Evolutionary conservation across 768 basidiomycete species (phyloP).

Genomic region (Termitomyces sp.): DNA sequence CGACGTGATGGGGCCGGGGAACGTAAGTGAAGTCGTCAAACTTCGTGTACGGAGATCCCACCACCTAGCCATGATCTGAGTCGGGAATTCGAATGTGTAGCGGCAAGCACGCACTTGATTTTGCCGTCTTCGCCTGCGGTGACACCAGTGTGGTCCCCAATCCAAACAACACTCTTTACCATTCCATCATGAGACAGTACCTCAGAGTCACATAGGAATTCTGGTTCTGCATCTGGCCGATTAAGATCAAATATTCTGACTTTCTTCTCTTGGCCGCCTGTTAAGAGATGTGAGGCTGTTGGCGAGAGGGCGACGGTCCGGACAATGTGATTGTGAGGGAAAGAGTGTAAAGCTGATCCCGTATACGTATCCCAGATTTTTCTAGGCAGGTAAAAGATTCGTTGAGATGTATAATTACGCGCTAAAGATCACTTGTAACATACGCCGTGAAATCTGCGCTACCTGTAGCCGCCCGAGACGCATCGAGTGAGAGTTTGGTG

Average conservation of each 20-base stretch:
- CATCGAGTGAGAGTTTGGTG: conserved; percentile 84
- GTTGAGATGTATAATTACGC: conserved; percentile 3
- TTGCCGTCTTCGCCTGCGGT: conserved; percentile 89
- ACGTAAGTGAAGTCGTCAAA: conserved; percentile 62
- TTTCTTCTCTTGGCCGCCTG: conserved; percentile 97
- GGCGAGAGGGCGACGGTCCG: conserved; percentile 89
- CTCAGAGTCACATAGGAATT: conserved; percentile 63
- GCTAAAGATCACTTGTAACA: conserved; percentile 23
- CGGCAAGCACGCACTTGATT: conserved; percentile 59
- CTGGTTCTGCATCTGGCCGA: conserved; percentile 82
- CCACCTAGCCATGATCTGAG: conserved; percentile 55
- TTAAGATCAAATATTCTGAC: conserved; percentile 90
- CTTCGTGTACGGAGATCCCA: conserved; percentile 88
- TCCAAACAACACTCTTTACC: conserved; percentile 91
- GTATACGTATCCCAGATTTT: conserved; percentile 96
- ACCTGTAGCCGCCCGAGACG: conserved; percentile 82
- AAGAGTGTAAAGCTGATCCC: conserved; percentile 87
- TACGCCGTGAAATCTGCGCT: conserved; percentile 98
- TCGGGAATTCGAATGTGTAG: neutral
- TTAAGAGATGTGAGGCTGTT: conserved; percentile 61
- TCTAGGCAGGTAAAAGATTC: conserved; percentile 33
- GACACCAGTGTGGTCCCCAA: conserved; percentile 81
- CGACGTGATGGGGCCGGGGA: conserved; percentile 80
- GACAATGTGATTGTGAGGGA: conserved; percentile 97
- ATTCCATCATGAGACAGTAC: conserved; percentile 77